phyloP scores from a whole-genome alignment of 179 eudicot genomes.

The Heliamphora ciliata region DNA sequence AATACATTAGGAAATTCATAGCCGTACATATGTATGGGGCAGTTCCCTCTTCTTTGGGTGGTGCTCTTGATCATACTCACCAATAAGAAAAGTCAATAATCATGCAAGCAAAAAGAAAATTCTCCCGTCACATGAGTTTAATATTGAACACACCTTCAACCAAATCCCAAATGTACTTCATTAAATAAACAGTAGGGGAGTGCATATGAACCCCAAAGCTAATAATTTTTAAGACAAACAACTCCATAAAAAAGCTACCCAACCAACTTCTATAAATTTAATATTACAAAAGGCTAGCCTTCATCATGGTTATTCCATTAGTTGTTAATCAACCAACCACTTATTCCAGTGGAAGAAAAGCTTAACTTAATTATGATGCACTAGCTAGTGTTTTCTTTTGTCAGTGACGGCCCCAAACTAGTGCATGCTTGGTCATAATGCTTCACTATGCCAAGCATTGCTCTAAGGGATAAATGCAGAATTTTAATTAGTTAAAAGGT shows the following conservation, averaged over 20 bases:
- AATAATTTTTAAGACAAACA: constrained; percentile 14
- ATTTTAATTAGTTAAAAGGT: no score
- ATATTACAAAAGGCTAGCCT: constrained; percentile 6
- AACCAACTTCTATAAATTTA: background rate
- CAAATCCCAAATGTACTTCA: constrained; percentile 13
- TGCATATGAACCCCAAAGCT: constrained; percentile 9
- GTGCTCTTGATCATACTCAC: constrained; percentile 17
- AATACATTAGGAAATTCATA: background rate
- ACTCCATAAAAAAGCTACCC: constrained; percentile 16
- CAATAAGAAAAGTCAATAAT: constrained; percentile 3
- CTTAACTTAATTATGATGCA: constrained; percentile 27
- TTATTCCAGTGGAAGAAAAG: background rate
- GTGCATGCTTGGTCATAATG: constrained; percentile 31
- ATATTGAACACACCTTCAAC: constrained; percentile 11
- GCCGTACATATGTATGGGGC: background rate
- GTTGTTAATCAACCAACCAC: background rate
- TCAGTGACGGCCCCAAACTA: constrained; percentile 15
- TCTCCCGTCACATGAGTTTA: constrained; percentile 21
- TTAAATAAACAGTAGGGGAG: constrained; percentile 3
- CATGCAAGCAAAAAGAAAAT: constrained; percentile 14
- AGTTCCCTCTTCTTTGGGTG: background rate
- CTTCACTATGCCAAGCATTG: background rate
- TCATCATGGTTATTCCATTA: constrained; percentile 3
- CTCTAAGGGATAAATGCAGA: background rate
- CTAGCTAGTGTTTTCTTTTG: constrained; percentile 9